phyloP scores from a whole-genome alignment of 108 stramenopile species.

The Fistulifera solaris region DNA sequence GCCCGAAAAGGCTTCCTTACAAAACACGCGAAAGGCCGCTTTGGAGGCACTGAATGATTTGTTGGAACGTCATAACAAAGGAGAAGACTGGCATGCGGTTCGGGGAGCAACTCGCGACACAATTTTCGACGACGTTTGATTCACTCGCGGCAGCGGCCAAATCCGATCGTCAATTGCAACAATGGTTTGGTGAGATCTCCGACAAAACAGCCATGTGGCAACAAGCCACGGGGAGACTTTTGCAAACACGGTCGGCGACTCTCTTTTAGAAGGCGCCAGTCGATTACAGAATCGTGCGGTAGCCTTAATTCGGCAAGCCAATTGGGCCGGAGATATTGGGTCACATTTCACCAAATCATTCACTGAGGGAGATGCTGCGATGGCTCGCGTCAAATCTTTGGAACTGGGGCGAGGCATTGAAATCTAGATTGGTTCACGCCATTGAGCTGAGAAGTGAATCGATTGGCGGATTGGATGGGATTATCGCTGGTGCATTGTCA shows the following conservation, averaged over 20 bases:
- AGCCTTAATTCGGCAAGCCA: slow-evolving; percentile 44
- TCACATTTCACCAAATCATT: slow-evolving; percentile 67
- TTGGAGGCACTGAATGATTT: slow-evolving; percentile 39
- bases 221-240: slow-evolving; percentile 63
- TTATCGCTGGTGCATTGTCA: slow-evolving; percentile 76
- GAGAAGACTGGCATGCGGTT: slow-evolving; percentile 18
- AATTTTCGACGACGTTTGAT: slow-evolving; percentile 68
- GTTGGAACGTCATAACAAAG: slow-evolving; percentile 20
- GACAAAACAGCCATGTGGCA: slow-evolving; percentile 79
- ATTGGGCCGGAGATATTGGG: slow-evolving; percentile 55
- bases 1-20: slow-evolving; percentile 19
- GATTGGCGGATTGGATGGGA: slow-evolving; percentile 81
- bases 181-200: slow-evolving; percentile 52
- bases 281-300: slow-evolving; percentile 63
- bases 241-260: slow-evolving; percentile 64
- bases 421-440: slow-evolving; percentile 58
- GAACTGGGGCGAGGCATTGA: slow-evolving; percentile 78
- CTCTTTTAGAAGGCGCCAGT: slow-evolving; percentile 75
- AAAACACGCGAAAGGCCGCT: slow-evolving; percentile 54
- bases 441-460: slow-evolving; percentile 80
- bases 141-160: slow-evolving; percentile 49
- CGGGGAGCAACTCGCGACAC: slow-evolving; percentile 23
- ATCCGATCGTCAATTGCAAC: slow-evolving; percentile 55
- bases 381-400: slow-evolving; percentile 74
- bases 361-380: slow-evolving; percentile 84